Conservation (phyloP, 2,329 filamentous ascomycete genomes). For the Thermothelomyces thermophilus region DNA sequence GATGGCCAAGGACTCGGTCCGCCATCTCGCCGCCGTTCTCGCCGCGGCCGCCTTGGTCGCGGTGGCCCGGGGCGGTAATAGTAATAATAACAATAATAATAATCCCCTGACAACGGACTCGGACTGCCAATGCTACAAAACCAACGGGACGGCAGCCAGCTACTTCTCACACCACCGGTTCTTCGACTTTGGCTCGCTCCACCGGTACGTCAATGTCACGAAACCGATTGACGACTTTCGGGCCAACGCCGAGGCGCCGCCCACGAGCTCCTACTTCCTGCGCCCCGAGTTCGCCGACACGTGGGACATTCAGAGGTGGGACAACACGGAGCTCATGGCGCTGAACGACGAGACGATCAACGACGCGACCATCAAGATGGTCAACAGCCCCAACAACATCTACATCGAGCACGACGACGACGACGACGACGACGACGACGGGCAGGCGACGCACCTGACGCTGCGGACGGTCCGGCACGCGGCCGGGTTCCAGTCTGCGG, state of each 20-base stretch:
- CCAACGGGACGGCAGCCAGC: conserved; percentile 30
- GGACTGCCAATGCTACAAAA: conserved; percentile 33
- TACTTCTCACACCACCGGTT: conserved; percentile 34
- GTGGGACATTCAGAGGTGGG: conserved; percentile 34
- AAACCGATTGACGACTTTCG: conserved; percentile 25
- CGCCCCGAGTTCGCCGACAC: conserved; percentile 27
- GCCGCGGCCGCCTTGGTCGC: conserved; percentile 13
- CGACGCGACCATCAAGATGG: conserved; percentile 32
- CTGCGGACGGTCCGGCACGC: conserved; percentile 31
- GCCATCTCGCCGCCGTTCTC: conserved; percentile 12
- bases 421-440: too few species aligned
- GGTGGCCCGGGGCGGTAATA: conserved; percentile 18
- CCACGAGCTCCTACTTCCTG: conserved; percentile 30
- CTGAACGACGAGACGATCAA: conserved; percentile 20
- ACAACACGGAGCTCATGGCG: conserved; percentile 28
- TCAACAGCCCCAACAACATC: conserved; percentile 36
- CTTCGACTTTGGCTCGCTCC: conserved; percentile 33
- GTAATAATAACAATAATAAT: too few species aligned
- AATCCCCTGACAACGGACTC: conserved; percentile 25
- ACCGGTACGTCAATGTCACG: conserved; percentile 28
- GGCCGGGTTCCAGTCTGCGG: conserved; percentile 27
- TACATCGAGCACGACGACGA: conserved; percentile 33
- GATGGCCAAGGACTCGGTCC: conserved; percentile 10
- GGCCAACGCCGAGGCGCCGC: conserved; percentile 26
- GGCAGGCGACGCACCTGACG: conserved; percentile 26